Percentiles rank a stretch among this genome's conserved stretches.
phyloP scores from a whole-genome alignment of 495 filamentous ascomycete genomes.

The Penicillium longicatenatum region DNA sequence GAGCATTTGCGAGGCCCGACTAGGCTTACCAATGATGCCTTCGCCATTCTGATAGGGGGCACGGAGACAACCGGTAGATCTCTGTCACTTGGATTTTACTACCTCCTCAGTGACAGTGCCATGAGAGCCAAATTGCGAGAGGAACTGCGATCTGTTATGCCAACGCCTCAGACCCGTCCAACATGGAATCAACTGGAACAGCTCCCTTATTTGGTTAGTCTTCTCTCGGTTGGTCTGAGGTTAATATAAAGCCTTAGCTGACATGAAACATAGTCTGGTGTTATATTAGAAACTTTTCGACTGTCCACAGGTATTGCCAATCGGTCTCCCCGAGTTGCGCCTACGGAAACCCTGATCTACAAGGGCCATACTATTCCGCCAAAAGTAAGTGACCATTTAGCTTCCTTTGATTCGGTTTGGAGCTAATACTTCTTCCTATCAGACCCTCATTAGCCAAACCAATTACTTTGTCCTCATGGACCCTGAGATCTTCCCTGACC shows the following conservation, averaged over 20 bases:
- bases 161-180: slow-evolving; percentile 23
- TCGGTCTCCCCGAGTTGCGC: slow-evolving; percentile 45
- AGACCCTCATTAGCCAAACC: slow-evolving; percentile 49
- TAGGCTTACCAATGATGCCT: slow-evolving; percentile 43
- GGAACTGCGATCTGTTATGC: slow-evolving; percentile 38
- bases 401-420: slow-evolving; percentile 7
- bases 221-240: neutral
- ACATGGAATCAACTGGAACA: slow-evolving; percentile 48
- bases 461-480: slow-evolving; percentile 48
- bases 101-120: slow-evolving; percentile 11
- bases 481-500: slow-evolving; percentile 49
- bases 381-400: slow-evolving; percentile 25
- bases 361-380: slow-evolving; percentile 39
- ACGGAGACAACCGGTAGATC: slow-evolving; percentile 42
- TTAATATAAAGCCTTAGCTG: neutral
- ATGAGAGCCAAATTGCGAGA: slow-evolving; percentile 26
- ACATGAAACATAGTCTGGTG: slow-evolving; percentile 29
- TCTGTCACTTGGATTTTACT: slow-evolving; percentile 20
- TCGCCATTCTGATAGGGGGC: slow-evolving; percentile 40
- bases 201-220: slow-evolving; percentile 50
- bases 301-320: slow-evolving; percentile 41
- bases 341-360: slow-evolving; percentile 43
- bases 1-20: slow-evolving; percentile 16
- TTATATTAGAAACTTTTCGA: slow-evolving; percentile 51
- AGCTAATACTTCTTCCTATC: neutral